Base-by-base conservation (phyloP, 208 protist species). In the Histomonas meleagridis region DNA sequence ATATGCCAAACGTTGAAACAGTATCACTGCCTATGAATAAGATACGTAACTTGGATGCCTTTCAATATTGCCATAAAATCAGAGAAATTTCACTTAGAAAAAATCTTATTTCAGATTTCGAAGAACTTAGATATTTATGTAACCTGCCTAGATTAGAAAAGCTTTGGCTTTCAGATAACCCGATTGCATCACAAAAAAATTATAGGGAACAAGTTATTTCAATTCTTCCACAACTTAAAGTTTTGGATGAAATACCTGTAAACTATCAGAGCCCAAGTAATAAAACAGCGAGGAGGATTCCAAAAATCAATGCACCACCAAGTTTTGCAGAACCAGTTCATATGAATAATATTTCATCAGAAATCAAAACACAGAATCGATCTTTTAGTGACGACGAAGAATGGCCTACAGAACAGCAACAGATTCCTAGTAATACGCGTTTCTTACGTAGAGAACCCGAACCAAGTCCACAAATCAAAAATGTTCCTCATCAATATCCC, bases 131-230 rank as follows among this genome's bases (percentile, higher is more conserved):
- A 43, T 40, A 86, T 55, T 55, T 86, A 55, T n/a, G 38, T 18
- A 35, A 86, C 4, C 38, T 86, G 38, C 46, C 76, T 28, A 32
- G n/a, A 51, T 28, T 86, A 14, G n/a, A 55, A 49, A 48, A 14
- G 32, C 26, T 86, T 7, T 86, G 76, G 76, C 43, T 86, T 32
- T 86, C 76, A 86, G 76, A 86, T 43, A 86, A 86, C 55, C 76
- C 76, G 55, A 86, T 86, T 55, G 10, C 76, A 57, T 38, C 14
- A 32, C 18, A 51, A 18, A 14, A 32, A n/a, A n/a, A 86, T 26
- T 86, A 86, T 35, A 51, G 76, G n/a, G 26, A 57, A 10, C 23
- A n/a, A 7, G 46, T 46, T 32, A 86, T 86, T 38, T 5, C 23
- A 40, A 16, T 43, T 43, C 46, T 86, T 51, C 76, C 76, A 51